A percentile compares a stretch with the other conserved stretches of the same genome.
These are phyloP conservation scores for Hapsidospora chrysogenum DNA, from an alignment of 495 filamentous ascomycete species.

Conservation along the genomic window DNA sequence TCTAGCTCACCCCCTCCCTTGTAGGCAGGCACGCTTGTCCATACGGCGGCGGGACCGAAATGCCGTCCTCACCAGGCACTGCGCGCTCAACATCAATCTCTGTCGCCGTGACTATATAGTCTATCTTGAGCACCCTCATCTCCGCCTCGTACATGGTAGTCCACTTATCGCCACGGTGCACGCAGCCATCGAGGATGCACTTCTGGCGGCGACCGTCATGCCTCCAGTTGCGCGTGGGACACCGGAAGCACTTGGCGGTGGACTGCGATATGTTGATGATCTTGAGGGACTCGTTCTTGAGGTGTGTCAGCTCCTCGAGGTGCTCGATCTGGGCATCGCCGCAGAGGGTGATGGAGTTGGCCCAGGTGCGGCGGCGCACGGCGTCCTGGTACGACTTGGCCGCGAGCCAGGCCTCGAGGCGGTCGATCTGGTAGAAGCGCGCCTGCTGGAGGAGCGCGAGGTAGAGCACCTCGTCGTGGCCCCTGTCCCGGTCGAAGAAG, in stretches of 20 bases:
- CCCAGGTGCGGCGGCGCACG: background rate
- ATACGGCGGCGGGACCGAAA: no score
- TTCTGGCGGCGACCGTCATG: background rate
- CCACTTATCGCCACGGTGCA: no score
- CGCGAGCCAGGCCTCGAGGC: conserved; percentile 6
- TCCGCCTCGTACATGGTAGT: no score
- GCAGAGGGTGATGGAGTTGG: background rate
- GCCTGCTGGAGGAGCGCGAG: conserved; percentile 14
- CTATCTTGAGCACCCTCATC: background rate
- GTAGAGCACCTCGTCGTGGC: conserved; percentile 19
- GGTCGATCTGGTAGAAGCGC: conserved; percentile 14
- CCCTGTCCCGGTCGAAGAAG: conserved; percentile 16
- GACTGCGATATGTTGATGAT: background rate
- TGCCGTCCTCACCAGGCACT: no score
- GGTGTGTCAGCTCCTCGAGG: background rate
- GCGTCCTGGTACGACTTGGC: conserved; percentile 5
- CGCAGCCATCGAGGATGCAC: no score
- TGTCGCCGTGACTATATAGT: background rate
- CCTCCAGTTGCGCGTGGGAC: background rate
- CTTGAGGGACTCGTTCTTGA: background rate
- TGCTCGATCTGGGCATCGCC: background rate
- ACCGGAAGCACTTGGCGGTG: background rate
- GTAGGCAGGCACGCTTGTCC: no score
- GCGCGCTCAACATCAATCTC: background rate
- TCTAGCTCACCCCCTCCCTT: no score